phyloP scores from a whole-genome alignment of 306 rosid genomes.

The Prunus salicina region DNA sequence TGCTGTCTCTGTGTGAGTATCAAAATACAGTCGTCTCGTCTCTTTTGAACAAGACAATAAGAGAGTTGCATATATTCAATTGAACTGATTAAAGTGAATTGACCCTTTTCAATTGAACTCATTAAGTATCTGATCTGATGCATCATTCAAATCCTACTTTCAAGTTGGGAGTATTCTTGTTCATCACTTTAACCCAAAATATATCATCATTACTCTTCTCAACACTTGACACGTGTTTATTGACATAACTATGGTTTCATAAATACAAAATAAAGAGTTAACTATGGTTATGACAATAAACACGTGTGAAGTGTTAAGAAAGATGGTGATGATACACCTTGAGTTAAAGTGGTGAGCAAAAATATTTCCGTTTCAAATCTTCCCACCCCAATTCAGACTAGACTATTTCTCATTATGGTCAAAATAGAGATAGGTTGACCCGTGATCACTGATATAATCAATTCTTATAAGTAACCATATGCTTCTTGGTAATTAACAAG shows the following conservation, averaged over 20 bases:
- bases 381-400: background rate
- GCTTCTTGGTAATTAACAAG: background rate
- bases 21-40: background rate
- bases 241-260: too few relatives aligned
- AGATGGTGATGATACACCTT: rapidly evolving
- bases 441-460: background rate
- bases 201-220: too few relatives aligned
- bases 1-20: background rate
- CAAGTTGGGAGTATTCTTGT: background rate
- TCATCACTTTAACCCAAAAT: too few relatives aligned
- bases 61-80: background rate
- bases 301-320: too few relatives aligned
- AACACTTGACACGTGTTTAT: too few relatives aligned
- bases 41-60: background rate
- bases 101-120: background rate
- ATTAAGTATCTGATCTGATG: background rate
- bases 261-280: too few relatives aligned
- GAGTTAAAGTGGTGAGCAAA: too few relatives aligned
- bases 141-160: background rate
- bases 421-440: background rate
- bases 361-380: background rate
- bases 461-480: background rate
- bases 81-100: background rate
- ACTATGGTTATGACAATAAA: too few relatives aligned
- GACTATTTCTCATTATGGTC: background rate